phyloP scores from a whole-genome alignment of 1,139 yeast species.

The Saccharomyces hybrid region DNA sequence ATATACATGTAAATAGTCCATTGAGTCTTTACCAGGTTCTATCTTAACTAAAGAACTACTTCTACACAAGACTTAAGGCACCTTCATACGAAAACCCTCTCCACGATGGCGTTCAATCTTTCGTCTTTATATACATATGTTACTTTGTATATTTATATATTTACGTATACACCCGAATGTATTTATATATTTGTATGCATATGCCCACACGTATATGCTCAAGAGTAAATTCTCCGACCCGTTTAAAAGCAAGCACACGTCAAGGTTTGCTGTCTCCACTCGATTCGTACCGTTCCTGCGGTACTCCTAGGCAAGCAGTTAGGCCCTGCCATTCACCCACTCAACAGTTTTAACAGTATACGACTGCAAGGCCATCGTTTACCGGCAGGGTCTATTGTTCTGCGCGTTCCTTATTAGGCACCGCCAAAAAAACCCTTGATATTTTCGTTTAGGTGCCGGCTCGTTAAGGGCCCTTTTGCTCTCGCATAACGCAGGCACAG shows the following conservation, averaged over 20 bases:
- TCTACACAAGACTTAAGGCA: not conserved
- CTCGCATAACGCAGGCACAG: not conserved
- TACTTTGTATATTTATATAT: not conserved
- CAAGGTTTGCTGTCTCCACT: not conserved
- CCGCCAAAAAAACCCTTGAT: not conserved
- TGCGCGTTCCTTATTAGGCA: not conserved
- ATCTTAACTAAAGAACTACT: not conserved
- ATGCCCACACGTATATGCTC: not conserved
- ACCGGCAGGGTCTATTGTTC: not conserved
- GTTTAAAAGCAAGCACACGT: not conserved
- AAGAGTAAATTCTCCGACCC: not conserved
- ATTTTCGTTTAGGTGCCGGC: not conserved
- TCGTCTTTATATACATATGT: not conserved
- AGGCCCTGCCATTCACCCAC: not conserved
- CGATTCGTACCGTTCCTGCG: constrained; percentile 1
- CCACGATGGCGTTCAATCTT: not conserved
- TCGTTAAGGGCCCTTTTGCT: not conserved
- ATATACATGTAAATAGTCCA: not conserved
- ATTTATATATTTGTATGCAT: not conserved
- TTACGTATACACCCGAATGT: not conserved
- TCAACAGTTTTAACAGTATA: not conserved
- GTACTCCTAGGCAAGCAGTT: not conserved
- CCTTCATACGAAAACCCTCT: not conserved
- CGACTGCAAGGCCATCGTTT: not conserved
- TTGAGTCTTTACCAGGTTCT: not conserved